A percentile compares a stretch with the other conserved stretches of the same genome.
These are phyloP conservation scores for Penicillium vulpinum DNA, from an alignment of 2,329 filamentous ascomycete species.

Conservation along the genomic window DNA sequence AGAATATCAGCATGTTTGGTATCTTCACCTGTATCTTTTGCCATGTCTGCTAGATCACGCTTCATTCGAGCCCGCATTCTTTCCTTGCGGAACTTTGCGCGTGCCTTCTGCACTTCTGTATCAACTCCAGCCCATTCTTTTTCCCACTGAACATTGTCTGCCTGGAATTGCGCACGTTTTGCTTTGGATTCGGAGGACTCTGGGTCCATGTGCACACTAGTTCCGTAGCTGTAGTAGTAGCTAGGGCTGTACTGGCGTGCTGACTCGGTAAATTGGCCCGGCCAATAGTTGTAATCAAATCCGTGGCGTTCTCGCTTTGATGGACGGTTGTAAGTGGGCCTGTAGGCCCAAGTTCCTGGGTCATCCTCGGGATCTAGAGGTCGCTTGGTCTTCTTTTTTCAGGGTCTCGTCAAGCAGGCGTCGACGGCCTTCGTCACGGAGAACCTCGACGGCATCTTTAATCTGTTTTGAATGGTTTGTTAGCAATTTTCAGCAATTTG, in stretches of 20 bases:
- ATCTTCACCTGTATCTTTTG: neutral
- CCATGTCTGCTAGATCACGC: constrained; percentile 15
- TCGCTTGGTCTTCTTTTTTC: neutral
- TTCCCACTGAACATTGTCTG: constrained; percentile 11
- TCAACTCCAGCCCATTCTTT: constrained; percentile 9
- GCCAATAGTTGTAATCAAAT: neutral
- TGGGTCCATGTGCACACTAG: constrained; percentile 35
- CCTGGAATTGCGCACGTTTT: constrained; percentile 13
- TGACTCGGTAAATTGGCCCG: neutral
- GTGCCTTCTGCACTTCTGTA: constrained; percentile 6
- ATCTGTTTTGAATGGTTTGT: constrained; percentile 24
- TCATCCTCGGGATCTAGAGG: neutral
- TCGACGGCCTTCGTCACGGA: constrained; percentile 32
- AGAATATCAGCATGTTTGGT: neutral
- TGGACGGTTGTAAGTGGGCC: neutral
- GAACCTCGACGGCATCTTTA: constrained; percentile 35
- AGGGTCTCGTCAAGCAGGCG: constrained; percentile 11
- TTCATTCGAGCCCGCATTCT: constrained; percentile 13
- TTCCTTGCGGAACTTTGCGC: constrained; percentile 8
- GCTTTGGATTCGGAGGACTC: constrained; percentile 22
- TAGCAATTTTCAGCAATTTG: neutral
- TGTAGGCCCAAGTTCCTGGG: neutral
- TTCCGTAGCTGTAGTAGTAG: constrained; percentile 32
- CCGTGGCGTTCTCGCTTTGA: neutral
- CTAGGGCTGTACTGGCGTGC: neutral